phyloP scores from a whole-genome alignment of 1,139 yeast genomes.

The Diutina ranongensis region DNA sequence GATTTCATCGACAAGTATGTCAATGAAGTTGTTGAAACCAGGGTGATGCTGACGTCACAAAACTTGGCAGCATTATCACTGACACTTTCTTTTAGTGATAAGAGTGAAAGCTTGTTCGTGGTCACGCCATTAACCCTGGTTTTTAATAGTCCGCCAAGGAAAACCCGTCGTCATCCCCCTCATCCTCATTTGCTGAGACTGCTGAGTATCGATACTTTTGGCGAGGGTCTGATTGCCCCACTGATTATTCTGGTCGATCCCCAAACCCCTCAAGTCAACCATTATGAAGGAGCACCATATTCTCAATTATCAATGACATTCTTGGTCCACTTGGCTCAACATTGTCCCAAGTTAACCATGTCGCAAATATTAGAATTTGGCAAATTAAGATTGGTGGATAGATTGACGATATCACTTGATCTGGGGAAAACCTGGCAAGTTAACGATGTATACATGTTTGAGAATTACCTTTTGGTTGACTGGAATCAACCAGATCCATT shows the following conservation, averaged over 20 bases:
- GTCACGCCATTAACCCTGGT: neutral
- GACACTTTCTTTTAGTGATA: neutral
- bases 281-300: neutral
- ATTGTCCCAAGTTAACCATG: neutral
- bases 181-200: neutral
- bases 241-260: neutral
- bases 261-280: neutral
- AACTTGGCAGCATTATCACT: neutral
- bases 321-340: neutral
- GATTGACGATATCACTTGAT: neutral
- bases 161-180: too few relatives aligned
- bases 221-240: slow-evolving; percentile 1
- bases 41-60: neutral
- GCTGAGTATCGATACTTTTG: neutral
- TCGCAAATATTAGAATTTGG: neutral
- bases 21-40: neutral
- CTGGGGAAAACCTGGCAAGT: neutral
- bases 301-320: neutral
- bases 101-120: neutral
- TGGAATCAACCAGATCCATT: neutral
- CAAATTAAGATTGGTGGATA: neutral
- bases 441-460: neutral
- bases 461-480: neutral
- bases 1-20: neutral
- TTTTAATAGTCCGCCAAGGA: neutral